A percentile compares a stretch with the other conserved stretches of the same genome.
Conservation (phyloP, 495 filamentous ascomycete genomes). For the Polyplosphaeria fusca region DNA sequence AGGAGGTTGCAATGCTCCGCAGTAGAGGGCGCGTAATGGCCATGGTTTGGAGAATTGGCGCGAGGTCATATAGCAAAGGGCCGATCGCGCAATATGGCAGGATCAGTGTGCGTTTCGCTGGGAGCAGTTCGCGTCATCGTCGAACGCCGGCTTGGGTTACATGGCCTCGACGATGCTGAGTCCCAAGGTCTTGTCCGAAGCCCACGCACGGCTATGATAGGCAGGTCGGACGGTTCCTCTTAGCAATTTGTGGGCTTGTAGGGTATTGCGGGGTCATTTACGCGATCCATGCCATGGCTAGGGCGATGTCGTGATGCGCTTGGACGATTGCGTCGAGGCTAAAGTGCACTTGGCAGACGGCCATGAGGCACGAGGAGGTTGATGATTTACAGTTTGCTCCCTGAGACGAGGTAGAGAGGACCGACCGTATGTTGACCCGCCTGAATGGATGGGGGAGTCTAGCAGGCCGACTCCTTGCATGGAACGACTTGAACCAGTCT, state of each 20-base stretch:
- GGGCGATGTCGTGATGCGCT: conserved; percentile 22
- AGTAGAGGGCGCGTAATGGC: too few species aligned
- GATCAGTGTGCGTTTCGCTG: not conserved
- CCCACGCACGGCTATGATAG: not conserved
- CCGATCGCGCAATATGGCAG: not conserved
- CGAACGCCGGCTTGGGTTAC: conserved; percentile 18
- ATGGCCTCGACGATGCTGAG: not conserved
- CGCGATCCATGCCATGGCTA: not conserved
- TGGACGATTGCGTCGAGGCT: conserved; percentile 5
- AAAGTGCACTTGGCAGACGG: not conserved
- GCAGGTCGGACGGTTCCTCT: conserved; percentile 6
- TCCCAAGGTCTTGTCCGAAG: conserved; percentile 5
- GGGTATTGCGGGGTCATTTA: not conserved
- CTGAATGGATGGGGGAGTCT: too few species aligned
- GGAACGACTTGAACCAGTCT: too few species aligned
- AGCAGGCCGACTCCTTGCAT: too few species aligned
- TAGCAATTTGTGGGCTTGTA: not conserved
- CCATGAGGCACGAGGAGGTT: too few species aligned
- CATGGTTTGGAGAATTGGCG: too few species aligned
- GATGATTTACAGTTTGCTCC: too few species aligned
- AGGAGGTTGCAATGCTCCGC: not conserved
- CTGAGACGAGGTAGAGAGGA: too few species aligned
- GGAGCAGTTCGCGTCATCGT: conserved; percentile 27
- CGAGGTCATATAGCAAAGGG: conserved; percentile 4
- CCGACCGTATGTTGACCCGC: too few species aligned